Percentiles rank a stretch among this genome's conserved stretches.
Evolutionary conservation across 2,329 filamentous ascomycete genomes (phyloP).

Genomic region (Coniella vitis): DNA sequence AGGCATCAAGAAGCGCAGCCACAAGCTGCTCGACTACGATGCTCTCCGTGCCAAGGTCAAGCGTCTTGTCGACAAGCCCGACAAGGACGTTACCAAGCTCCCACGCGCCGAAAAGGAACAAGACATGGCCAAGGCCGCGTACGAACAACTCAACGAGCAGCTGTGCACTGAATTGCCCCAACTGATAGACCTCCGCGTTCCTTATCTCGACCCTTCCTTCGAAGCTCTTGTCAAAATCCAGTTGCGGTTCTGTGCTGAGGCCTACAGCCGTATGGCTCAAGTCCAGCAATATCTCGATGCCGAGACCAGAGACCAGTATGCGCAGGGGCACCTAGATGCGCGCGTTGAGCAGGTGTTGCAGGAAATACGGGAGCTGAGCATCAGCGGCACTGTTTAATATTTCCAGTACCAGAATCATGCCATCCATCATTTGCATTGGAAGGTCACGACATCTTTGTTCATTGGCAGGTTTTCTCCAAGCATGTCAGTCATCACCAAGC

Average conservation of each 20-base stretch:
- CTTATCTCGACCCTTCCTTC: slow-evolving; percentile 93
- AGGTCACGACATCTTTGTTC: too few species aligned
- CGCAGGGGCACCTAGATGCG: slow-evolving; percentile 82
- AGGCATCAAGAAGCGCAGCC: slow-evolving; percentile 95
- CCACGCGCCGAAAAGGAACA: slow-evolving; percentile 94
- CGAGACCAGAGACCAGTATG: slow-evolving; percentile 93
- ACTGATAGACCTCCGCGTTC: slow-evolving; percentile 91
- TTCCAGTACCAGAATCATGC: neutral
- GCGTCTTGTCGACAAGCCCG: slow-evolving; percentile 93
- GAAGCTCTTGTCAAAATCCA: slow-evolving; percentile 99
- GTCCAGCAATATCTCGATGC: slow-evolving; percentile 97
- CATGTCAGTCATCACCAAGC: too few species aligned
- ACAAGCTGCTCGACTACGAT: slow-evolving; percentile 98
- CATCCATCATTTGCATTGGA: too few species aligned
- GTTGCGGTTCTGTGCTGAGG: slow-evolving; percentile 93
- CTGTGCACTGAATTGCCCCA: slow-evolving; percentile 88
- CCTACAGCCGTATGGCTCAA: slow-evolving; percentile 96
- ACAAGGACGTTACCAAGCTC: slow-evolving; percentile 96
- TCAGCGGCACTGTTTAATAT: slow-evolving; percentile 59
- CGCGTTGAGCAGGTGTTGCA: slow-evolving; percentile 92
- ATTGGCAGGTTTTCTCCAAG: too few species aligned
- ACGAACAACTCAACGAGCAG: slow-evolving; percentile 96
- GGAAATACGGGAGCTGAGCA: slow-evolving; percentile 94
- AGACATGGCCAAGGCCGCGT: slow-evolving; percentile 86
- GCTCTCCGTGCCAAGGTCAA: slow-evolving; percentile 93